These are phyloP conservation scores for Thelonectria discophora DNA, from an alignment of 2,329 filamentous ascomycete genomes.

Conservation along the genomic window DNA sequence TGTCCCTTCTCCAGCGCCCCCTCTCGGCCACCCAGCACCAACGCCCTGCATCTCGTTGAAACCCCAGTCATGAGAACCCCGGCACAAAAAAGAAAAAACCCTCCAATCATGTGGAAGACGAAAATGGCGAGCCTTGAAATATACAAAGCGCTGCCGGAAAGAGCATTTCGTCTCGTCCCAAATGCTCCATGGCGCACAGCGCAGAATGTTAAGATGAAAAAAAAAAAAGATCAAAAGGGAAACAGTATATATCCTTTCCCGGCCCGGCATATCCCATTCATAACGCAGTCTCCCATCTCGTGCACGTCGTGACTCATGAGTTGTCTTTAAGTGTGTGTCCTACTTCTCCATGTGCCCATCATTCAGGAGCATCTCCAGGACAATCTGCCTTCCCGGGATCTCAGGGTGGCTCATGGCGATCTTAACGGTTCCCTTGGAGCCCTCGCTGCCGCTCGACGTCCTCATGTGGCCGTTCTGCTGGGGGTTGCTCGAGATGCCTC, in stretches of 20 bases:
- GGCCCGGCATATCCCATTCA: constrained; percentile 13
- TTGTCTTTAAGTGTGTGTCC: not conserved
- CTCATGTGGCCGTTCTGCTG: constrained; percentile 49
- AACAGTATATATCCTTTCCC: not conserved
- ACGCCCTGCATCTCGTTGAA: no score
- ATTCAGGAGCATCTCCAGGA: constrained; percentile 92
- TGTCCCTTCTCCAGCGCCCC: no score
- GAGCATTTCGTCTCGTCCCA: no score
- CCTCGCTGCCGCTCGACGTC: constrained; percentile 51
- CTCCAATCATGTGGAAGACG: no score
- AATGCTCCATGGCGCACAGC: not conserved
- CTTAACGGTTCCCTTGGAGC: constrained; percentile 82
- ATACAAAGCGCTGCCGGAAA: not conserved
- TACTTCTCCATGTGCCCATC: constrained; percentile 73
- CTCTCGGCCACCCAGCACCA: no score
- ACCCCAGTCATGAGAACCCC: no score
- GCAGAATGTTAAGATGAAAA: constrained; percentile 1
- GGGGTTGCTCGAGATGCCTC: constrained; percentile 52
- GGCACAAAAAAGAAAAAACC: no score
- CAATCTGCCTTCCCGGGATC: constrained; percentile 81
- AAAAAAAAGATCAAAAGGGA: not conserved
- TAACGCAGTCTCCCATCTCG: constrained; percentile 10
- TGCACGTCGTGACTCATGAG: constrained; percentile 19
- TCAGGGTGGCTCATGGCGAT: constrained; percentile 95
- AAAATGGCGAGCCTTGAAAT: not conserved